Percentiles rank a stretch among this genome's conserved stretches.
phyloP scores from a whole-genome alignment of 2,329 filamentous ascomycete genomes.

The Colletotrichum tamarilloi region DNA sequence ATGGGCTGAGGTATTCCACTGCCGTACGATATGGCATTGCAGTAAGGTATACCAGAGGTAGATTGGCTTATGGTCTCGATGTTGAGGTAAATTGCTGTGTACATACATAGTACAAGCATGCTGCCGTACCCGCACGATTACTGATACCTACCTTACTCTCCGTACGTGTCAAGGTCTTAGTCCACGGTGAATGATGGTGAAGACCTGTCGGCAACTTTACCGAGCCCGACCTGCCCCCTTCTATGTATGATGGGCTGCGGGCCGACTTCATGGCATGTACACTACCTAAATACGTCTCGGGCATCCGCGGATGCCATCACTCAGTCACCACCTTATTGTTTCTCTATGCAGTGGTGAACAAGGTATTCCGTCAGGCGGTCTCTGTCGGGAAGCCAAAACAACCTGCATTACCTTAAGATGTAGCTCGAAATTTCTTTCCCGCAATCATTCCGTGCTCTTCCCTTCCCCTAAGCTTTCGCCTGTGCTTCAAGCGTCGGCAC shows the following conservation, averaged over 20 bases:
- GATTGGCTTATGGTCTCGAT: neutral
- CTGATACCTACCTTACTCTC: no score
- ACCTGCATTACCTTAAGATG: neutral
- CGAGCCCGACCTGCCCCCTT: neutral
- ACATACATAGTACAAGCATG: neutral
- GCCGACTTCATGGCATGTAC: neutral
- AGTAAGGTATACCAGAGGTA: no score
- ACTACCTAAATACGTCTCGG: neutral
- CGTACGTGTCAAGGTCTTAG: neutral
- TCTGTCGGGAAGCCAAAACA: neutral
- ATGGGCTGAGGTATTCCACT: neutral
- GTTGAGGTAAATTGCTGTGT: neutral
- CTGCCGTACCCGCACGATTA: no score
- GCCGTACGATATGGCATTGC: neutral
- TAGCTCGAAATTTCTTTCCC: neutral
- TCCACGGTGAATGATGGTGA: neutral
- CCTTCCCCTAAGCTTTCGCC: slow-evolving; percentile 4
- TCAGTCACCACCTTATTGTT: neutral
- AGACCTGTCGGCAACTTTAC: neutral
- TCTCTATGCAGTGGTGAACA: neutral
- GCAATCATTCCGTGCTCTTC: neutral
- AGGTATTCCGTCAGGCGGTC: no score
- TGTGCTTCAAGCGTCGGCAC: slow-evolving; percentile 11
- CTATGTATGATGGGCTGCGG: neutral
- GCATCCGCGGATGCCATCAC: neutral